Percentiles rank a stretch among this genome's conserved stretches.
phyloP scores from a whole-genome alignment of 768 basidiomycete genomes.

The Boletus barrowsii region DNA sequence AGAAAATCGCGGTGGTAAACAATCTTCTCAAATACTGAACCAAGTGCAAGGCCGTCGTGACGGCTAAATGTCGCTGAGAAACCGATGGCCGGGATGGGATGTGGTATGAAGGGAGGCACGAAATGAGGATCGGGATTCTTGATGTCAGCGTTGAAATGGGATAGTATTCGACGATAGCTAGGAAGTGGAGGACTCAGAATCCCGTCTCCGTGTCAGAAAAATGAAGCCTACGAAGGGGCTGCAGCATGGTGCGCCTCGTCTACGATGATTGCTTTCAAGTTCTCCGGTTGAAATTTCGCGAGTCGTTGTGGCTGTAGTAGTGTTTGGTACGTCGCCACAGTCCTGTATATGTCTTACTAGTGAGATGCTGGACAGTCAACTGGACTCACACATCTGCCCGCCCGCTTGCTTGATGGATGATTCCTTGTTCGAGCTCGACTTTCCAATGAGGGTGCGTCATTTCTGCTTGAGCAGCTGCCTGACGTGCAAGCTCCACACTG shows the following conservation, averaged over 20 bases:
- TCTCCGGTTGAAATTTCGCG: conserved; percentile 68
- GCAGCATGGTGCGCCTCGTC: conserved; percentile 97
- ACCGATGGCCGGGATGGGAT: conserved; percentile 79
- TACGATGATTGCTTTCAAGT: conserved; percentile 73
- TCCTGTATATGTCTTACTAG: conserved; percentile 40
- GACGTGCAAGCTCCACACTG: conserved; percentile 83
- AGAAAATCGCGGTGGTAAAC: conserved; percentile 91
- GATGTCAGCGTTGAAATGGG: conserved; percentile 73
- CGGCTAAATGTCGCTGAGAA: conserved; percentile 95
- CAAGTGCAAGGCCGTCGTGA: conserved; percentile 86
- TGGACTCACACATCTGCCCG: conserved; percentile 71
- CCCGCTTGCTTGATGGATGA: conserved; percentile 70
- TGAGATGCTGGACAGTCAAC: neutral
- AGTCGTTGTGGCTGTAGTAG: conserved; percentile 61
- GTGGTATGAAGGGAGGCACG: conserved; percentile 35
- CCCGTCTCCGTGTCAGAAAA: neutral
- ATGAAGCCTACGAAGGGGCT: conserved; percentile 74
- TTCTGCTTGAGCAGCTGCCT: conserved; percentile 73
- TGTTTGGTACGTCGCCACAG: conserved; percentile 89
- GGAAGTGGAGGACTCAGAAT: conserved; percentile 4
- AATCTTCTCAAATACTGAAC: conserved; percentile 84
- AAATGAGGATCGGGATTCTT: conserved; percentile 48
- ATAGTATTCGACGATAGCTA: conserved; percentile 81
- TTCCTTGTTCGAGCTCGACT: conserved; percentile 92
- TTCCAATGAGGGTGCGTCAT: conserved; percentile 66